These are phyloP conservation scores for Phylloporus scabripes DNA, from an alignment of 768 basidiomycete genomes.

Conservation along the genomic window DNA sequence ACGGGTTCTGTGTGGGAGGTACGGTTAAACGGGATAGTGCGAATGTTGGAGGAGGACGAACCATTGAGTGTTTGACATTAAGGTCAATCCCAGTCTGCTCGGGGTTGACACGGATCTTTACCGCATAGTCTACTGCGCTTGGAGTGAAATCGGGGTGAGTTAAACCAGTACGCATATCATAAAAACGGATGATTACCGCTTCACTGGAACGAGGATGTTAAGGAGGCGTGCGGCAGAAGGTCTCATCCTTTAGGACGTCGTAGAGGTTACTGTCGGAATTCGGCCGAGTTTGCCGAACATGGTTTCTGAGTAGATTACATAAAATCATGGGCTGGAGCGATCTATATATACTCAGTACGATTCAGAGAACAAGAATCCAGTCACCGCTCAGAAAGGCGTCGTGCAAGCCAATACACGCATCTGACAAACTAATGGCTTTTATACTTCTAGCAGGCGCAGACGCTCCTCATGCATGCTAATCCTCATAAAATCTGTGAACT, in stretches of 20 bases:
- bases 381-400: too few species aligned
- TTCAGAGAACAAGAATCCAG: too few species aligned
- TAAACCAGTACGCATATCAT: neutral
- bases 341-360: too few species aligned
- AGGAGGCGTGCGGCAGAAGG: slow-evolving; percentile 67
- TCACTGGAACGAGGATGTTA: slow-evolving; percentile 92
- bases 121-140: slow-evolving; percentile 93
- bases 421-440: too few species aligned
- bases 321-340: too few species aligned
- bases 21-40: neutral
- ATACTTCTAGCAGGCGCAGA: too few species aligned
- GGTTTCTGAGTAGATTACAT: too few species aligned
- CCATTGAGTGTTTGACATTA: slow-evolving; percentile 99
- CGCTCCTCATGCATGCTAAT: too few species aligned
- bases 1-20: slow-evolving; percentile 71
- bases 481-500: too few species aligned
- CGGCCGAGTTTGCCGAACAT: slow-evolving; percentile 3
- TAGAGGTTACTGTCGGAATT: slow-evolving; percentile 16
- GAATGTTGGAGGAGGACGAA: slow-evolving; percentile 31
- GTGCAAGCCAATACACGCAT: too few species aligned
- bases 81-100: slow-evolving; percentile 94
- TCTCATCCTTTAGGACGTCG: slow-evolving; percentile 48
- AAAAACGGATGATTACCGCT: slow-evolving; percentile 47
- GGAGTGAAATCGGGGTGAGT: slow-evolving; percentile 2
- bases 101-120: slow-evolving; percentile 96